Evolutionary conservation across 2,329 filamentous ascomycete species (phyloP).

Genomic region (Dothistroma pini): DNA sequence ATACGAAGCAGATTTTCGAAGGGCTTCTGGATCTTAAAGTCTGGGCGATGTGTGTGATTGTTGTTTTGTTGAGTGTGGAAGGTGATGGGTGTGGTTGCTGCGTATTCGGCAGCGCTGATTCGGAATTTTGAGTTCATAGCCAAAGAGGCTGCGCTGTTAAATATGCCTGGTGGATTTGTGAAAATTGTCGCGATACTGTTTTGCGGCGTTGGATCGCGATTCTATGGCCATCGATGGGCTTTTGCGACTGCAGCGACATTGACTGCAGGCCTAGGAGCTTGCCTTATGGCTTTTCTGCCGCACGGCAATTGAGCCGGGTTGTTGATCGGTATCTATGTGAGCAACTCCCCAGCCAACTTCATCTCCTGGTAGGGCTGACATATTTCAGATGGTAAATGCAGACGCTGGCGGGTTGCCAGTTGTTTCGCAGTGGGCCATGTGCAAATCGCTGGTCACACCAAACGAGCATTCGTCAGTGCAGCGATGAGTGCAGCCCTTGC

Average conservation of each 20-base stretch:
- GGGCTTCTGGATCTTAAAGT: slow-evolving; percentile 60
- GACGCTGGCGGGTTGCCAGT: slow-evolving; percentile 37
- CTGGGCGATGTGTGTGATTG: slow-evolving; percentile 36
- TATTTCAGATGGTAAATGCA: slow-evolving; percentile 31
- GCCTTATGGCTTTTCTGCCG: slow-evolving; percentile 28
- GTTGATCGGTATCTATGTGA: slow-evolving; percentile 36
- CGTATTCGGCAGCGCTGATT: slow-evolving; percentile 32
- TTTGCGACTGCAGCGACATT: slow-evolving; percentile 21
- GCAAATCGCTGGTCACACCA: slow-evolving; percentile 68
- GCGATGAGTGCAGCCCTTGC: slow-evolving; percentile 36
- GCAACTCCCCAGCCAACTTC: neutral
- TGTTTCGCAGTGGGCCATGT: slow-evolving; percentile 33
- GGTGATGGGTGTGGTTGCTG: slow-evolving; percentile 43
- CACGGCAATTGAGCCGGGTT: slow-evolving; percentile 42
- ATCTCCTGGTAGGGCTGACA: neutral
- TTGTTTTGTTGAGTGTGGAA: slow-evolving; percentile 31
- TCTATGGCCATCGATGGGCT: slow-evolving; percentile 24
- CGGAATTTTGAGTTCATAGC: slow-evolving; percentile 26
- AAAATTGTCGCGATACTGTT: slow-evolving; percentile 37
- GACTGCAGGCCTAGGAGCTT: slow-evolving; percentile 25
- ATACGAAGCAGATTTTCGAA: slow-evolving; percentile 51
- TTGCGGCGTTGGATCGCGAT: slow-evolving; percentile 17
- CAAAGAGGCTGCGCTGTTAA: slow-evolving; percentile 27
- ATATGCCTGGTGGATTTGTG: slow-evolving; percentile 59
- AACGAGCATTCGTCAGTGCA: slow-evolving; percentile 55